Percentiles rank a stretch among this genome's conserved stretches.
These are phyloP conservation scores for Beauveria varroae DNA, from an alignment of 2,329 filamentous ascomycete genomes.

Conservation along the genomic window DNA sequence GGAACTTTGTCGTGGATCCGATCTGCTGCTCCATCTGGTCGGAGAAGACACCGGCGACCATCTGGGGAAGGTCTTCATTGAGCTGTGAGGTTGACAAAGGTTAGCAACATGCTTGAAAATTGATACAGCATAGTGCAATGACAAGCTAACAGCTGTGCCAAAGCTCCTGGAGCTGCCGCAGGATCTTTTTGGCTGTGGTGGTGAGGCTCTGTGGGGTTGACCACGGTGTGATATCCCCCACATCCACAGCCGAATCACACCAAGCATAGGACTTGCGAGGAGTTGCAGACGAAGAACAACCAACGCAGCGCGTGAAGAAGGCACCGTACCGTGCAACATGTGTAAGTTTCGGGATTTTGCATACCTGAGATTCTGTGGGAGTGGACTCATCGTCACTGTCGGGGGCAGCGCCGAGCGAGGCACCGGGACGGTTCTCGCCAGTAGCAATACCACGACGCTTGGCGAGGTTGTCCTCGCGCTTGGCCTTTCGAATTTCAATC, in stretches of 20 bases:
- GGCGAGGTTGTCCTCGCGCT: constrained; percentile 97
- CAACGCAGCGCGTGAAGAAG: neutral
- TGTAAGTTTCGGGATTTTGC: constrained; percentile 13
- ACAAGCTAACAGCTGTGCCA: neutral
- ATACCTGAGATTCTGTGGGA: constrained; percentile 93
- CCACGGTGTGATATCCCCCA: constrained; percentile 1
- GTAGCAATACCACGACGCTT: constrained; percentile 92
- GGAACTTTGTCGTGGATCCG: constrained; percentile 94
- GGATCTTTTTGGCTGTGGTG: neutral
- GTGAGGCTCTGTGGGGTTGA: constrained; percentile 4
- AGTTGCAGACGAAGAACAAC: constrained; percentile 6
- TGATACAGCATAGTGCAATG: neutral
- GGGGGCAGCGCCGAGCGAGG: constrained; percentile 76
- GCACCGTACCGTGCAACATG: constrained; percentile 7
- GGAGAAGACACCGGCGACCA: constrained; percentile 97
- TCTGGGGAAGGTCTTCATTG: constrained; percentile 95
- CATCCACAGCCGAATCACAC: constrained; percentile 3
- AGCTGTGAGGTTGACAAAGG: constrained; percentile 47
- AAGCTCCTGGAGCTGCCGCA: neutral
- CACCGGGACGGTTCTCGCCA: constrained; percentile 71
- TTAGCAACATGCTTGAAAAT: neutral
- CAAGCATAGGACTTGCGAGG: constrained; percentile 8
- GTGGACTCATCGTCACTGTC: constrained; percentile 97
- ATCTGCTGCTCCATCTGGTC: constrained; percentile 98
- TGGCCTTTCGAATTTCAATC: constrained; percentile 97